phyloP scores from a whole-genome alignment of 2,329 filamentous ascomycete genomes.

The Mariannaea elegans region DNA sequence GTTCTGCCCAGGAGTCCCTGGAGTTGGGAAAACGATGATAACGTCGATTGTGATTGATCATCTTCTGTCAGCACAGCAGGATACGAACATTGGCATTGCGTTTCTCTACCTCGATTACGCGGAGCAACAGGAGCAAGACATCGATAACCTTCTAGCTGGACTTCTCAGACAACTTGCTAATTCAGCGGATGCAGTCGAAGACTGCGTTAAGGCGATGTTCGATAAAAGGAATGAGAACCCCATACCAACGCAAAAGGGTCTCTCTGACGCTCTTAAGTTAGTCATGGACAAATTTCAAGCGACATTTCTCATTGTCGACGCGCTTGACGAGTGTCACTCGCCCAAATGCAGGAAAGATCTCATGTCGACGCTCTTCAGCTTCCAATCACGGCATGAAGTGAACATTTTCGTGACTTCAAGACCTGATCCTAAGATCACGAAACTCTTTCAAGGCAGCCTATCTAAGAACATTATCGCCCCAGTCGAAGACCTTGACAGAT shows the following conservation, averaged over 20 bases:
- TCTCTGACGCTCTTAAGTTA: not conserved
- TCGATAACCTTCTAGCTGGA: not conserved
- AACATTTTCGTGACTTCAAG: not conserved
- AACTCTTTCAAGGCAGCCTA: not conserved
- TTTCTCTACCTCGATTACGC: not conserved
- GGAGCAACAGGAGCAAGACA: not conserved
- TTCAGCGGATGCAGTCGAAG: not conserved
- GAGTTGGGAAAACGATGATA: not conserved
- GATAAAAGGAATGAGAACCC: not conserved
- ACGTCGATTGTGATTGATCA: not conserved
- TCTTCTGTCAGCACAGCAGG: not conserved
- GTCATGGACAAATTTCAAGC: not conserved
- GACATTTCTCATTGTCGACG: not conserved
- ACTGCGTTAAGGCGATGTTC: not conserved
- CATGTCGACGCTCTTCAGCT: not conserved
- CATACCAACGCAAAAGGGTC: not conserved
- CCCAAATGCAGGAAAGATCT: not conserved
- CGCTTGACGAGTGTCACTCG: not conserved
- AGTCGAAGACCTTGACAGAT: not conserved
- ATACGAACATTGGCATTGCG: not conserved
- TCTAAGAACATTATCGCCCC: not conserved
- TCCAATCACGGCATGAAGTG: not conserved
- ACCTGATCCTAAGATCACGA: not conserved
- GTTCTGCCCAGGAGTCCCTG: not conserved
- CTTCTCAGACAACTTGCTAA: not conserved